These are phyloP conservation scores for Blepharisma japonicum DNA, from an alignment of 73 alveolate species.

Conservation along the genomic window DNA sequence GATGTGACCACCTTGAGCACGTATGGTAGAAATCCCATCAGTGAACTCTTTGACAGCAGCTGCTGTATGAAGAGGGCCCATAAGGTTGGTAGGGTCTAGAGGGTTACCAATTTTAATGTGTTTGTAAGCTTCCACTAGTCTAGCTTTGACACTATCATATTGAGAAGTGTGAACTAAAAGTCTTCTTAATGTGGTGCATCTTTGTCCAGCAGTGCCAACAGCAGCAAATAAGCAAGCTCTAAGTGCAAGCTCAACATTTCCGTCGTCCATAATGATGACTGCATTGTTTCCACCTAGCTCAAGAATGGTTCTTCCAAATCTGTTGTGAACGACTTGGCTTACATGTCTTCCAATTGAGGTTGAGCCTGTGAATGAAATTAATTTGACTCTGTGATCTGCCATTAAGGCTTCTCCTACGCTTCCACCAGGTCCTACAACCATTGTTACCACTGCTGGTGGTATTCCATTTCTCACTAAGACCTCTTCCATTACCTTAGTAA, in stretches of 20 bases:
- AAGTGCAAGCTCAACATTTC: constrained; percentile 76
- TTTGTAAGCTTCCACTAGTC: constrained; percentile 53
- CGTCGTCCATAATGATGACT: constrained; percentile 78
- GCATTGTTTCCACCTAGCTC: constrained; percentile 95
- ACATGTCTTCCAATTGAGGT: constrained; percentile 68
- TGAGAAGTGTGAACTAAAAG: constrained; percentile 55
- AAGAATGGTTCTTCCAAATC: constrained; percentile 81
- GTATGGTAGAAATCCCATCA: constrained; percentile 60
- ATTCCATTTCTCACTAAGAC: constrained; percentile 73
- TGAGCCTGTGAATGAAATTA: constrained; percentile 89
- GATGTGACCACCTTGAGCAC: constrained; percentile 80
- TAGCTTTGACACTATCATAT: constrained; percentile 51
- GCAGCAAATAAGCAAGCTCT: constrained; percentile 80
- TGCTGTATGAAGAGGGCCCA: constrained; percentile 86
- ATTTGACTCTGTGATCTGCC: constrained; percentile 70
- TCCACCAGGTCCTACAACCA: constrained; percentile 71
- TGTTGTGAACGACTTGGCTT: constrained; percentile 57
- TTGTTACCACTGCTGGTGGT: constrained; percentile 46
- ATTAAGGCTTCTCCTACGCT: constrained; percentile 73
- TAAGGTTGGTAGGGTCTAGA: constrained; percentile 55
- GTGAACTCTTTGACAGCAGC: constrained; percentile 61
- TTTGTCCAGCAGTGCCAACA: constrained; percentile 90
- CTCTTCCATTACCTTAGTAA: constrained; percentile 60
- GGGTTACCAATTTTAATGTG: constrained; percentile 67
- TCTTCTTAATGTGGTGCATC: constrained; percentile 90